Base-by-base conservation (phyloP, 768 basidiomycete species). In the Brasilioporus rufonigricans region DNA sequence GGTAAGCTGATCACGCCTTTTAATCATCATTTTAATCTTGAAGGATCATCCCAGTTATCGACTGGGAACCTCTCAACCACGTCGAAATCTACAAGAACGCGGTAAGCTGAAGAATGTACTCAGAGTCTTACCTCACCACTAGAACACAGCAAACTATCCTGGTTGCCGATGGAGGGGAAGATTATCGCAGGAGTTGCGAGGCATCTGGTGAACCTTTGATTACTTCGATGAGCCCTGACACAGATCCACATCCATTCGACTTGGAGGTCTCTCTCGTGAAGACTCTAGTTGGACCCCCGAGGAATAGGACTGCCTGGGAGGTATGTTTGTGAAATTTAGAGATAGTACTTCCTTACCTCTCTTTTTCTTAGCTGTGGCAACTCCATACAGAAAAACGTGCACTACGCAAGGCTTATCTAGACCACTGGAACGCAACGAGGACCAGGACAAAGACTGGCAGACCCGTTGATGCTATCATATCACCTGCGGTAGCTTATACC, bases 31-130 rank as follows among this genome's bases (percentile, higher is more conserved):
- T n/a, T n/a, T n/a, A n/a, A n/a, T n/a, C 14, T 33, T 29, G 27
- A 13, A 41, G 24, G 9, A 49, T 12, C 41, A 1, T 38, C 6
- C 13, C 24, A 56, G 58, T 91, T 11, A 78, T 91, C 48, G 84
- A 89, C 53, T 93, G 89, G 89, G 75, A 77, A 41, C 81, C 84
- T 0, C 65, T 76, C 43, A 77, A 82, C 26, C 84, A 87, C 56
- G 52, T 60, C 0, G 69, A 73, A 16, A 67, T 76, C 8, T 63
- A 64, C 48, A 55, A 53, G 45, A 61, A 66, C 49, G 64, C 71
- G 5, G 65, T 70, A 31, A 44, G 51, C 41, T 41, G 10, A 43
- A 19, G 4, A n/a, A 32, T 38, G 18, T 19, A 2, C 41, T 47
- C n/a, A 14, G 16, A 23, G 32, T 27, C 18, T 29, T 7, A 5